Evolutionary conservation across 257 asterid genomes (phyloP).

Genomic region (Salvia splendens): DNA sequence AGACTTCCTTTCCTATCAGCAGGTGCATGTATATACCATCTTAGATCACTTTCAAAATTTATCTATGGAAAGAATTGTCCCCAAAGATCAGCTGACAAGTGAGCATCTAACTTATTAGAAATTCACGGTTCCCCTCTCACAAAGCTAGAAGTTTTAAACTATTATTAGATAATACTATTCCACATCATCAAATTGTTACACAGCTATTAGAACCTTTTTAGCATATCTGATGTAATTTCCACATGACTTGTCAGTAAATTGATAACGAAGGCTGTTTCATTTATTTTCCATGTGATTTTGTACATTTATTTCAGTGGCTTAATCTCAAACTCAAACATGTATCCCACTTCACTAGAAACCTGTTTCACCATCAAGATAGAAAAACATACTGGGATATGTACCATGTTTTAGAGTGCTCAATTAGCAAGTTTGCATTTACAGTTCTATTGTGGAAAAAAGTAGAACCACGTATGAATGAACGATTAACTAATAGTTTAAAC

Average conservation of each 20-base stretch:
- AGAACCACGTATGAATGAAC: not conserved
- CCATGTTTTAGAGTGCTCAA: not conserved
- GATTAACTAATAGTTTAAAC: constrained; percentile 36
- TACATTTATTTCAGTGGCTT: not conserved
- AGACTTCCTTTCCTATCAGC: not conserved
- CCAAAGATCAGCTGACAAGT: not conserved
- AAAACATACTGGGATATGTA: not conserved
- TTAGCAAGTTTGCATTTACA: not conserved
- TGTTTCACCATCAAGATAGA: not conserved
- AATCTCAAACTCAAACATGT: not conserved
- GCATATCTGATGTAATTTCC: constrained; percentile 1
- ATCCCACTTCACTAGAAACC: not conserved
- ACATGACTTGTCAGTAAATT: not conserved
- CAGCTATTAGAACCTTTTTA: not conserved
- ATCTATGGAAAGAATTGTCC: not conserved
- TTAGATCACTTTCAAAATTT: not conserved
- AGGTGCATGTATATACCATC: not conserved
- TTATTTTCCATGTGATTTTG: not conserved
- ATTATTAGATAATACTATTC: not conserved
- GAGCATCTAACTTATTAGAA: not conserved
- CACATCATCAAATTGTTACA: not conserved
- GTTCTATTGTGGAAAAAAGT: not conserved
- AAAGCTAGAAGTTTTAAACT: not conserved
- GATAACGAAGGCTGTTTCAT: not conserved
- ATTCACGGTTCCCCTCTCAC: not conserved